These are phyloP conservation scores for Thelonectria olida DNA, from an alignment of 2,329 filamentous ascomycete genomes.

Conservation along the genomic window DNA sequence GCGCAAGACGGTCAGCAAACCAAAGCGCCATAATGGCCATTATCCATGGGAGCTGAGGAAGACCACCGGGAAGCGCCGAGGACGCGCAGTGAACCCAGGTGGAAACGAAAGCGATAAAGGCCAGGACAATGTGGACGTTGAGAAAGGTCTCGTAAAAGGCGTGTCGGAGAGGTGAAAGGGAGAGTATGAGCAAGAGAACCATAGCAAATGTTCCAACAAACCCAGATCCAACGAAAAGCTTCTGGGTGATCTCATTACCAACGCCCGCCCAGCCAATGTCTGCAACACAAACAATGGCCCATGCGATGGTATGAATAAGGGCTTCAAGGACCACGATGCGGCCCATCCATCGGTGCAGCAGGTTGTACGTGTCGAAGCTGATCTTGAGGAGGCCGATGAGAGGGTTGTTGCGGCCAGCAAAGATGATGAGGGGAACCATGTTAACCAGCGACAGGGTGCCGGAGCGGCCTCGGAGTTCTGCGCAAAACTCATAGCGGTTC, in stretches of 20 bases:
- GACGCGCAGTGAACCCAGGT: constrained; percentile 83
- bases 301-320: constrained; percentile 75
- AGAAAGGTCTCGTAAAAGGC: constrained; percentile 98
- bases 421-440: constrained; percentile 88
- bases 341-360: constrained; percentile 75
- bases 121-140: constrained; percentile 82
- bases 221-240: constrained; percentile 73
- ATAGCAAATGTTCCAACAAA: constrained; percentile 70
- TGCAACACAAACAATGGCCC: constrained; percentile 76
- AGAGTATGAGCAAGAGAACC: constrained; percentile 72
- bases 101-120: constrained; percentile 71
- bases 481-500: constrained; percentile 73
- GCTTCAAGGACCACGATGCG: constrained; percentile 76
- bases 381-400: constrained; percentile 83
- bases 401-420: constrained; percentile 93
- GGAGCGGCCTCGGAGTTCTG: constrained; percentile 85
- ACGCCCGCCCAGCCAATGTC: constrained; percentile 71
- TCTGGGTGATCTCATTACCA: constrained; percentile 60
- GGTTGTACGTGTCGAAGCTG: constrained; percentile 96
- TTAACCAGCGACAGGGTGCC: constrained; percentile 88
- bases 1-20: constrained; percentile 73
- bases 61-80: constrained; percentile 69
- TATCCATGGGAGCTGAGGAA: constrained; percentile 79
- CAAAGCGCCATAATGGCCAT: constrained; percentile 80
- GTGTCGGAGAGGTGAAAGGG: constrained; percentile 84